Conservation (phyloP, 2,329 filamentous ascomycete species). For the Fusarium abutilonis region DNA sequence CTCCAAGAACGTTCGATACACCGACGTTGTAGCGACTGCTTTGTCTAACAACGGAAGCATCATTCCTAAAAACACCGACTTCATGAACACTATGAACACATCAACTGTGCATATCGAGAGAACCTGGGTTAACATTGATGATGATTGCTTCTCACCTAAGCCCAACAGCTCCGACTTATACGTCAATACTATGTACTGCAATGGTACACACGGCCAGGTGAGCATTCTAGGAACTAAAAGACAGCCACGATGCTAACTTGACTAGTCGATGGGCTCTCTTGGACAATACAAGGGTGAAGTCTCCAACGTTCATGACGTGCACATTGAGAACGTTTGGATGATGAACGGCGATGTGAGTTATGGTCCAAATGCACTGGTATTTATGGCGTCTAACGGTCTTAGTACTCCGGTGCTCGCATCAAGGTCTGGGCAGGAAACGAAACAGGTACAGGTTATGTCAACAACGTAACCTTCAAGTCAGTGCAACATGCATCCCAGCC, state of each 20-base stretch:
- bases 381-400: rapidly evolving
- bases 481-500: rapidly evolving
- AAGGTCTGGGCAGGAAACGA: conserved; percentile 69
- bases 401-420: conserved; percentile 63
- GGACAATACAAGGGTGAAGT: conserved; percentile 66
- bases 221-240: conserved; percentile 10
- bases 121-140: conserved; percentile 63
- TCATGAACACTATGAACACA: conserved; percentile 69
- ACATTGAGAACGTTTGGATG: conserved; percentile 68
- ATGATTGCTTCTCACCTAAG: conserved; percentile 70
- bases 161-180: conserved; percentile 67
- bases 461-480: conserved; percentile 66
- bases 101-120: conserved; percentile 62
- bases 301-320: conserved; percentile 65
- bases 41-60: conserved; percentile 57
- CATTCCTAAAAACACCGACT: conserved; percentile 69
- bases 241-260: background rate
- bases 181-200: conserved; percentile 69
- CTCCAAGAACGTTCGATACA: conserved; percentile 63
- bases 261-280: conserved; percentile 61
- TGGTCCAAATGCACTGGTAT: rapidly evolving
- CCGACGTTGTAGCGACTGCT: conserved; percentile 64
- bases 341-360: conserved; percentile 53
- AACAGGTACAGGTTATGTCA: conserved; percentile 68
- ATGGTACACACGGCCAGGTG: conserved; percentile 64